Base-by-base conservation (phyloP, 225 moss, liverwort and hornwort species). In the Antitrichia curtipendula region DNA sequence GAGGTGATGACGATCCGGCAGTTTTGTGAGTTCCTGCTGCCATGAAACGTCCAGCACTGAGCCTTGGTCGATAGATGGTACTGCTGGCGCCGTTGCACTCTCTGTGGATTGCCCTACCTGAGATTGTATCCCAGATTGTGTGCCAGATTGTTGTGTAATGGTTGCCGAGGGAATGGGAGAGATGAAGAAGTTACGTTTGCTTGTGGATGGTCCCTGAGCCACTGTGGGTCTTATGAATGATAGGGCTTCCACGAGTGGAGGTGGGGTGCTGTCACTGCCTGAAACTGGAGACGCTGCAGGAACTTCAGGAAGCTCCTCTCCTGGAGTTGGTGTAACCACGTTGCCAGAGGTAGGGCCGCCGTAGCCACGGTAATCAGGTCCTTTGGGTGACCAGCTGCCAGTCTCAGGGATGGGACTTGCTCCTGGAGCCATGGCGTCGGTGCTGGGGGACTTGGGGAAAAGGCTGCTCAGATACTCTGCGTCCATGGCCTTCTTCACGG, bases 401-500 rank as follows among this genome's bases (percentile, higher is more conserved):
- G 75, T 80, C 28, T 60, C 59, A 12, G 85, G 82, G 18, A 60
- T 54, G 52, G 91, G 82, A 86, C 84, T 88, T 76, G 79, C 88
- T 25, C 74, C 75, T 13, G 91, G 89, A 24, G 88, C 75, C 84
- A 76, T 57, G 63, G 86, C 81, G 43, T 88, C 81, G 52, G 25
- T 73, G 80, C 50, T 81, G 73, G 84, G 70, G 59, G 89, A 83
- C 82, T 80, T 80, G 41, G 91, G 79, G 25, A 88, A 57, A n/a
- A 92, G 72, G 40, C 73, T 85, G 17, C 86, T 88, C 13, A 90
- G 86, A 73, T 91, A 82, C 85, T 92, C 88, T 53, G 87, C 91
- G 61, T 94, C 92, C 43, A 85, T 90, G 77, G 92, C 93, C 84
- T 91, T 91, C 88, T 94, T 90, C 70, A 94, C 87, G 31, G 96